A percentile compares a stretch with the other conserved stretches of the same genome.
Evolutionary conservation across 2,329 filamentous ascomycete species (phyloP).

Genomic region (Cercospora janseana): DNA sequence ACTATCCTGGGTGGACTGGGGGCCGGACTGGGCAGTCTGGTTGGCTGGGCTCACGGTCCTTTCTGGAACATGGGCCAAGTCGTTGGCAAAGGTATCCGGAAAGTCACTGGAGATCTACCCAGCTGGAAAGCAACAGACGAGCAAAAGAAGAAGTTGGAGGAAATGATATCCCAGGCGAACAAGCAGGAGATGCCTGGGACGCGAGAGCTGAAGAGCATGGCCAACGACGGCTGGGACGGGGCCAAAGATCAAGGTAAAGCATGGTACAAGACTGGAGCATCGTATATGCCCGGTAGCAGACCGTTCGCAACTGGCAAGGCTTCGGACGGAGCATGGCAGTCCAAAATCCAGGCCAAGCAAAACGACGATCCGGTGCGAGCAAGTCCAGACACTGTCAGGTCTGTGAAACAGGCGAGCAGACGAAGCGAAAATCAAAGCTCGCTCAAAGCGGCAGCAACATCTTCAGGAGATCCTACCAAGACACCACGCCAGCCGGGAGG

Average conservation of each 20-base stretch:
- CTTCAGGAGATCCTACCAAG: too few species aligned
- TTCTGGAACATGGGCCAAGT: constrained; percentile 33
- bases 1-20: constrained; percentile 33
- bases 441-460: not conserved
- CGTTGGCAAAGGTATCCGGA: constrained; percentile 28
- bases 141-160: constrained; percentile 36
- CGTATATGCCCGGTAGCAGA: constrained; percentile 17
- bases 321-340: constrained; percentile 16
- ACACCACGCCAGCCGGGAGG: not conserved
- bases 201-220: constrained; percentile 20
- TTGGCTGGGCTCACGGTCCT: constrained; percentile 32
- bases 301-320: constrained; percentile 6
- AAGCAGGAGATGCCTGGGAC: constrained; percentile 31
- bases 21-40: constrained; percentile 26
- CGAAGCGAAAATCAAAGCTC: not conserved
- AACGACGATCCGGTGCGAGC: constrained; percentile 12
- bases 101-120: constrained; percentile 33
- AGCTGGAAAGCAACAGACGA: constrained; percentile 34
- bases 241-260: constrained; percentile 16
- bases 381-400: constrained; percentile 12
- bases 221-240: constrained; percentile 15
- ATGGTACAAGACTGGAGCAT: constrained; percentile 15
- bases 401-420: constrained; percentile 14
- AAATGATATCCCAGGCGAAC: constrained; percentile 34
- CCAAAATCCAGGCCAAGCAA: constrained; percentile 5